phyloP scores from a whole-genome alignment of 2,329 filamentous ascomycete genomes.

The Chrysoporthe deuterocubensis region DNA sequence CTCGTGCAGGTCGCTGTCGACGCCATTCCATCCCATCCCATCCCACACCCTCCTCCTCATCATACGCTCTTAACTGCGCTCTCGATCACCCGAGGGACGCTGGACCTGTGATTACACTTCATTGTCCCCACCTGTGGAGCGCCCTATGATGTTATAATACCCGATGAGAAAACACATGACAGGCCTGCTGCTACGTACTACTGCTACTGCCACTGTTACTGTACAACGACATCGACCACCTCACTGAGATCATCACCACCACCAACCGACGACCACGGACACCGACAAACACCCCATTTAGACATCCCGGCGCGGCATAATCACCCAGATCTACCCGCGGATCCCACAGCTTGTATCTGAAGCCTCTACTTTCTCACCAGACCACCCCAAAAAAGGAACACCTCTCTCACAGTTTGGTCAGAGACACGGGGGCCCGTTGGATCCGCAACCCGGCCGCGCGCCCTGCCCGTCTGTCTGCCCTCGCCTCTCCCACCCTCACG shows the following conservation, averaged over 20 bases:
- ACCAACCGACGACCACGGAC: neutral
- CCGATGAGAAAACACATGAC: neutral
- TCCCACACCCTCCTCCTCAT: no score
- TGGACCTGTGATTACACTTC: neutral
- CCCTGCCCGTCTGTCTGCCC: neutral
- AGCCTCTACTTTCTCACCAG: conserved; percentile 9
- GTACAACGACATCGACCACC: neutral
- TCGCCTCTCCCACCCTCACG: neutral
- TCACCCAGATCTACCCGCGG: neutral
- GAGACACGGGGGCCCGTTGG: conserved; percentile 13
- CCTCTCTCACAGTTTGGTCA: conserved; percentile 16
- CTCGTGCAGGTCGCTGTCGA: no score
- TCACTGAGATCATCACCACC: neutral
- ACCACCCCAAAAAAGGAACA: neutral
- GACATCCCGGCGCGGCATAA: neutral
- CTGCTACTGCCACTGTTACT: no score
- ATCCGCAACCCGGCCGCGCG: conserved; percentile 10
- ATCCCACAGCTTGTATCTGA: neutral
- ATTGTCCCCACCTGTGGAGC: conserved; percentile 5
- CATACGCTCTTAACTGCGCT: no score
- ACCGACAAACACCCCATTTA: conserved; percentile 8
- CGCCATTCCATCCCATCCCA: no score
- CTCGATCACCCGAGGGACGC: no score
- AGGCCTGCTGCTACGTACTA: no score
- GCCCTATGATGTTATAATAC: conserved; percentile 9